Percentiles rank a stretch among this genome's conserved stretches.
Evolutionary conservation across 768 basidiomycete species (phyloP).

Genomic region (Lactifluus pinguis): DNA sequence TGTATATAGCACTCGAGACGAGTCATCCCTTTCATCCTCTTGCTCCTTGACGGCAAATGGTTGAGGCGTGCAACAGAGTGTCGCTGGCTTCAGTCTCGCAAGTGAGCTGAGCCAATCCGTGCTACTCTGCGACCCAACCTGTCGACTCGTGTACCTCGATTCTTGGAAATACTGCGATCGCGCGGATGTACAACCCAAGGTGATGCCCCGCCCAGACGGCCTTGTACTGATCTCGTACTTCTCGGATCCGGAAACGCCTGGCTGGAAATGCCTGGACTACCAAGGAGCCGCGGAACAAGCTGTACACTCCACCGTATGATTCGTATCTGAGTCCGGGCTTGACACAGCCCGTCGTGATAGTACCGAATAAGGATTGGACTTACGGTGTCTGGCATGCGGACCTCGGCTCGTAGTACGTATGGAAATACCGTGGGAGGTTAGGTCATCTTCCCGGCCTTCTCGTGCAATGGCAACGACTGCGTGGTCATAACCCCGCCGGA

Average conservation of each 20-base stretch:
- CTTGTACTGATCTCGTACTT: conserved; percentile 70
- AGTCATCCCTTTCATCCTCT: conserved; percentile 72
- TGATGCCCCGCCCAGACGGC: conserved; percentile 64
- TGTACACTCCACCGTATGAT: conserved; percentile 87
- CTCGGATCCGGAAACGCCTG: conserved; percentile 56
- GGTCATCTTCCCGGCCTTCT: conserved; percentile 65
- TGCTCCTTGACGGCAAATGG: conserved; percentile 66
- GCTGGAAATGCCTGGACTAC: conserved; percentile 43
- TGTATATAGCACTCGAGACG: conserved; percentile 49
- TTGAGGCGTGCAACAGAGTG: conserved; percentile 64
- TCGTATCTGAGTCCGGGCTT: conserved; percentile 64
- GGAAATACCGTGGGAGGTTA: conserved; percentile 70
- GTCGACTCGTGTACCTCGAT: conserved; percentile 56
- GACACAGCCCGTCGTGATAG: conserved; percentile 51
- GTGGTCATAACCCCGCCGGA: conserved; percentile 74
- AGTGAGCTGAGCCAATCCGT: conserved; percentile 53
- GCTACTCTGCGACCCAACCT: conserved; percentile 61
- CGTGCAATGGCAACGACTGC: conserved; percentile 59
- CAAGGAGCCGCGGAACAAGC: conserved; percentile 70
- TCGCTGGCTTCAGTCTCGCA: conserved; percentile 67
- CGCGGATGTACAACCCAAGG: conserved; percentile 72
- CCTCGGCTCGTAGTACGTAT: conserved; percentile 68
- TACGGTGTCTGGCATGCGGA: conserved; percentile 44
- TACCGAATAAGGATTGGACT: conserved; percentile 53
- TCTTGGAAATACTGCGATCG: conserved; percentile 57